A percentile compares a stretch with the other conserved stretches of the same genome.
Conservation (phyloP, 2,329 filamentous ascomycete genomes). For the Trichoderma arundinaceum region DNA sequence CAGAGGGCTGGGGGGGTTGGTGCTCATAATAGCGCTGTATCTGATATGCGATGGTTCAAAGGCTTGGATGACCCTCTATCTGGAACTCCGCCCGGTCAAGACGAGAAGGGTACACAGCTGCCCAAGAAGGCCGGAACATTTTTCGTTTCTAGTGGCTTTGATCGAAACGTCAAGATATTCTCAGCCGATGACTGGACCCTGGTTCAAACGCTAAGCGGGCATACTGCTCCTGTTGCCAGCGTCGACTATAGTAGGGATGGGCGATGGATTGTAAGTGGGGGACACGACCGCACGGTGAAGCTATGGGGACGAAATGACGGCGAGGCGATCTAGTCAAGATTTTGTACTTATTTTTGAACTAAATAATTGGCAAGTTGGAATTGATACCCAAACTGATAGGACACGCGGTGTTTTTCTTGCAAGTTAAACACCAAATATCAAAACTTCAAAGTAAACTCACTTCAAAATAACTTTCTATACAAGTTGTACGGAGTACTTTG, state of each 20-base stretch:
- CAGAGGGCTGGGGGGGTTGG: constrained; percentile 83
- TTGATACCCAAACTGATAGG: constrained; percentile 15
- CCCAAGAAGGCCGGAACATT: constrained; percentile 92
- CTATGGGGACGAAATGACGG: constrained; percentile 89
- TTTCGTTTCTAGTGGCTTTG: constrained; percentile 88
- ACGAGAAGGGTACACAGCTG: constrained; percentile 67
- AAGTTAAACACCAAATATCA: not conserved
- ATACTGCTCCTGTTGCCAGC: constrained; percentile 90
- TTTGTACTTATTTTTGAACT: constrained; percentile 25
- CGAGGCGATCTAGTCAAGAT: constrained; percentile 52
- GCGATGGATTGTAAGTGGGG: constrained; percentile 91
- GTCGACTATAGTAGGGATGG: constrained; percentile 86
- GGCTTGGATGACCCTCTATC: constrained; percentile 76
- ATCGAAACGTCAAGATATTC: constrained; percentile 94
- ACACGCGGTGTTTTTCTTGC: not conserved
- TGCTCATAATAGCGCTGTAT: constrained; percentile 88
- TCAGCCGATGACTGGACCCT: constrained; percentile 95
- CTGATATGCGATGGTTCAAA: constrained; percentile 93
- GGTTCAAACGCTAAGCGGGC: constrained; percentile 84
- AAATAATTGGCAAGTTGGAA: constrained; percentile 10
- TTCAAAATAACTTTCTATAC: not conserved
- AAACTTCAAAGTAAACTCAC: not conserved
- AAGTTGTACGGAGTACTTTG: too few relatives aligned
- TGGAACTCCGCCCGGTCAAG: constrained; percentile 63
- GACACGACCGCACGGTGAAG: constrained; percentile 94